Conservation (phyloP, 495 filamentous ascomycete genomes). For the Neurospora terricola region DNA sequence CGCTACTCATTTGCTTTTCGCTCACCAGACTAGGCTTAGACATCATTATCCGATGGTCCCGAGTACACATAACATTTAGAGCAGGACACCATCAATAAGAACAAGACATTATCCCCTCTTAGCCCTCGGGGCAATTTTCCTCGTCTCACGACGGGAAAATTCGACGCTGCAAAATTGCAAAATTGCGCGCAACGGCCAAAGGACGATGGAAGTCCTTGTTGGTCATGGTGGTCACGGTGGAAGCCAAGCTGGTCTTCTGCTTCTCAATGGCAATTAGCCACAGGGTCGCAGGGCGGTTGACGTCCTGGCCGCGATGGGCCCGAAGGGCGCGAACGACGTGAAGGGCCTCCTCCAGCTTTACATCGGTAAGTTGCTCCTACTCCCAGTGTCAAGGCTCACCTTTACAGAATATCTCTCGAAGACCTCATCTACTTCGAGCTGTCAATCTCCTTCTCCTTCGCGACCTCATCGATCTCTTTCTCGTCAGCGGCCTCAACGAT, state of each 20-base stretch:
- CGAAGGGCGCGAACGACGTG: background rate
- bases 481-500: constrained; percentile 53
- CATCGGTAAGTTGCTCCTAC: constrained; percentile 34
- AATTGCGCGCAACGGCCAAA: background rate
- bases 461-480: constrained; percentile 64
- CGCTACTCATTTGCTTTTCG: background rate
- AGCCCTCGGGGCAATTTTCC: background rate
- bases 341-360: constrained; percentile 54
- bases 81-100: background rate
- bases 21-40: background rate
- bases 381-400: constrained; percentile 33
- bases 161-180: background rate
- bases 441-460: background rate
- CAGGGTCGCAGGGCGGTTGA: constrained; percentile 30
- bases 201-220: constrained; percentile 62
- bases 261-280: constrained; percentile 72
- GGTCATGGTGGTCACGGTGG: constrained; percentile 45
- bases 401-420: constrained; percentile 56
- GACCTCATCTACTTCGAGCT: constrained; percentile 35
- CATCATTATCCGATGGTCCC: background rate
- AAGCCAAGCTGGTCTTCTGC: constrained; percentile 21
- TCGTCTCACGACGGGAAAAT: background rate
- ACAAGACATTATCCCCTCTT: background rate
- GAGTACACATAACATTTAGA: background rate
- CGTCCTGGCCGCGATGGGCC: constrained; percentile 48